Conservation (phyloP, 2,329 filamentous ascomycete genomes). For the Scytalidium lignicola region DNA sequence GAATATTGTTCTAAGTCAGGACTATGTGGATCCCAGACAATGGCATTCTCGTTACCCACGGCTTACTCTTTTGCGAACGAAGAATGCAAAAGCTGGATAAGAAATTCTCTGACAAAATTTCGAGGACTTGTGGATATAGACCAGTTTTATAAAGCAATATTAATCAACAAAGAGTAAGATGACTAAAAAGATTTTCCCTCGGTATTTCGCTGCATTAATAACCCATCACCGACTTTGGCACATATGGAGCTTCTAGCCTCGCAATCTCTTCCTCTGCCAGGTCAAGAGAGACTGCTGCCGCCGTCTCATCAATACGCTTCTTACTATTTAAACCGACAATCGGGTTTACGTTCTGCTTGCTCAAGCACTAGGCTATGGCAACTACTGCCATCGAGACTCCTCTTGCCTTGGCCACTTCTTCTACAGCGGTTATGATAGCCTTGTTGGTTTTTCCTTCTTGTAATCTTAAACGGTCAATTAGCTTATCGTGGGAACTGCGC, state of each 20-base stretch:
- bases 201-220: background rate
- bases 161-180: background rate
- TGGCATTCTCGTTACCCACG: background rate
- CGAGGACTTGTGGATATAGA: background rate
- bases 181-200: background rate
- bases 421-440: slow-evolving; percentile 47
- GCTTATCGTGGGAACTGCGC: no score
- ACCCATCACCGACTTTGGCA: slow-evolving; percentile 30
- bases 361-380: slow-evolving; percentile 48
- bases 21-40: slow-evolving; percentile 1
- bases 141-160: background rate
- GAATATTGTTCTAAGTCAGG: background rate
- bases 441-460: slow-evolving; percentile 37
- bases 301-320: slow-evolving; percentile 45
- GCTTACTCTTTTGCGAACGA: background rate
- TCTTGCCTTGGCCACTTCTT: slow-evolving; percentile 49
- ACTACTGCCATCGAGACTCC: slow-evolving; percentile 52
- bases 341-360: slow-evolving; percentile 39
- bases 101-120: background rate
- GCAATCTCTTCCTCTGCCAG: slow-evolving; percentile 44
- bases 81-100: background rate
- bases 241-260: slow-evolving; percentile 47
- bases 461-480: slow-evolving; percentile 49
- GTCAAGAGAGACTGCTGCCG: slow-evolving; percentile 30
- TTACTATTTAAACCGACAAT: slow-evolving; percentile 47